A percentile compares a stretch with the other conserved stretches of the same genome.
Conservation (phyloP, 495 filamentous ascomycete genomes). For the Antarctomyces pellizariae region DNA sequence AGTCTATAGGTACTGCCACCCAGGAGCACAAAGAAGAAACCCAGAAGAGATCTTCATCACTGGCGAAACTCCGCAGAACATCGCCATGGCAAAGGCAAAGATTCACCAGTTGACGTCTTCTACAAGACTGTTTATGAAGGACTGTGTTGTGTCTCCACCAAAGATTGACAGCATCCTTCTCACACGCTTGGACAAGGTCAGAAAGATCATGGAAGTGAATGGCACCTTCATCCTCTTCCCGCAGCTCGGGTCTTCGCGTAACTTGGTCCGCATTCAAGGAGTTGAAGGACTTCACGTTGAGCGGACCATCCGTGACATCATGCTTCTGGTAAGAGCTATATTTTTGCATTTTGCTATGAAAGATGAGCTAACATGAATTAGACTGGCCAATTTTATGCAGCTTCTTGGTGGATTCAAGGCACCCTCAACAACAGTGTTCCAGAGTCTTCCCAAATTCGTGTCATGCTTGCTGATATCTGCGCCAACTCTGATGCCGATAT, state of each 20-base stretch:
- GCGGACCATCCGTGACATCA: slow-evolving; percentile 80
- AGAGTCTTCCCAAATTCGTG: slow-evolving; percentile 48
- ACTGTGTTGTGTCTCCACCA: slow-evolving; percentile 57
- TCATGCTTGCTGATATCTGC: slow-evolving; percentile 87
- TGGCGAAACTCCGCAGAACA: slow-evolving; percentile 55
- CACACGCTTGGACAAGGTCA: slow-evolving; percentile 78
- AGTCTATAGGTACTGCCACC: slow-evolving; percentile 70
- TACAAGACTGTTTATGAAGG: slow-evolving; percentile 75
- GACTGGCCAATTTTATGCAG: slow-evolving; percentile 94
- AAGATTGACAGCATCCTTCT: slow-evolving; percentile 91
- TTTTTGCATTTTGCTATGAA: background rate
- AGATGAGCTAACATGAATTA: slow-evolving; percentile 18
- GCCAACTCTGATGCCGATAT: slow-evolving; percentile 90
- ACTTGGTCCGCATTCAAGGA: slow-evolving; percentile 68
- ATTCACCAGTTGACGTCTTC: slow-evolving; percentile 54
- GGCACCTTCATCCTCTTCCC: slow-evolving; percentile 85
- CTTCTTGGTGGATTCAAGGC: slow-evolving; percentile 83
- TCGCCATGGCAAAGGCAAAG: slow-evolving; percentile 68
- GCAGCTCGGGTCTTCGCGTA: slow-evolving; percentile 54
- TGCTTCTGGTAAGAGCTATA: slow-evolving; percentile 48
- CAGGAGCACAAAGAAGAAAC: slow-evolving; percentile 50
- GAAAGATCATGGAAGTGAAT: slow-evolving; percentile 93
- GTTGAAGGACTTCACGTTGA: slow-evolving; percentile 82
- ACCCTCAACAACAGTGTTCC: slow-evolving; percentile 50
- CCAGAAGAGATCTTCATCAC: slow-evolving; percentile 87